phyloP scores from a whole-genome alignment of 2,329 filamentous ascomycete genomes.

The Nemania sp. region DNA sequence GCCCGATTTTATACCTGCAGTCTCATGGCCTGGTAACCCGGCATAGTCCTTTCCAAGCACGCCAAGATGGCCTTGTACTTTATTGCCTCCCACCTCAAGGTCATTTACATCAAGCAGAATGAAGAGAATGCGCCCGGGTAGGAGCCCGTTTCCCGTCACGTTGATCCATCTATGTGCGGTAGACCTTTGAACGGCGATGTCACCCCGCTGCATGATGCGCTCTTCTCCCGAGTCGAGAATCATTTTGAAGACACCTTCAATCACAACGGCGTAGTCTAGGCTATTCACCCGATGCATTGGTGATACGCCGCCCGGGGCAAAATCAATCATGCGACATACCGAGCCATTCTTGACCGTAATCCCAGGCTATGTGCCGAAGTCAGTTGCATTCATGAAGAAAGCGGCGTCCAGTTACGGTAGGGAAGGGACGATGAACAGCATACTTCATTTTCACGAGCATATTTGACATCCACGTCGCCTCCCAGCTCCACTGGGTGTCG shows the following conservation, averaged over 20 bases:
- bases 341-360: conserved; percentile 22
- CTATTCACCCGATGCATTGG: conserved; percentile 33
- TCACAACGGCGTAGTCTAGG: conserved; percentile 39
- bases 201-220: conserved; percentile 37
- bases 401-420: neutral
- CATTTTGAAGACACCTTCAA: conserved; percentile 39
- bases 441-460: conserved; percentile 33
- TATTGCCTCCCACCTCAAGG: conserved; percentile 10
- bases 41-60: conserved; percentile 16
- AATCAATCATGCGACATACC: conserved; percentile 41
- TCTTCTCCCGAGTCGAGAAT: conserved; percentile 40
- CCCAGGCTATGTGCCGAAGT: neutral
- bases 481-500: conserved; percentile 44
- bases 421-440: neutral
- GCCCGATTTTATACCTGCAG: no score
- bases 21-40: conserved; percentile 11
- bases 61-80: conserved; percentile 23
- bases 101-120: conserved; percentile 25
- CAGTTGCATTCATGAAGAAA: neutral
- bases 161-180: conserved; percentile 32
- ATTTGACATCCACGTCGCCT: conserved; percentile 41
- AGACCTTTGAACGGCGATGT: conserved; percentile 32
- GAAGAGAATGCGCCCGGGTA: conserved; percentile 32
- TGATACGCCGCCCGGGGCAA: conserved; percentile 29
- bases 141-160: conserved; percentile 21